Evolutionary conservation across 192 early-diverging fungal genomes (phyloP).

Genomic region (Podila horticola): DNA sequence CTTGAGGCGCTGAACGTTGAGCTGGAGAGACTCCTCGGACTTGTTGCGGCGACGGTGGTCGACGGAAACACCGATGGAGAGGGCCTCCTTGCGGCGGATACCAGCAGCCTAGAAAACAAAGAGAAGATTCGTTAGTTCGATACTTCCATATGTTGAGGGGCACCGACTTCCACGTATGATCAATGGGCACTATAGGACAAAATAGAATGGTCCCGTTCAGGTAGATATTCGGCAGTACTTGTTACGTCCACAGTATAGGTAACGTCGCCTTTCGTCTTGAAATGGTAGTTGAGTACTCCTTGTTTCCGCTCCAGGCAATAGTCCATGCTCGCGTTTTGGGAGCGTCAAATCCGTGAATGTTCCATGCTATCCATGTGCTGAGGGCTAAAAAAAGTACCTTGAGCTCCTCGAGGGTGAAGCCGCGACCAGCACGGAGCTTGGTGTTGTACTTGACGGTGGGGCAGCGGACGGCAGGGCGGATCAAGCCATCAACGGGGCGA

Average conservation of each 20-base stretch:
- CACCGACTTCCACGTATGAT: neutral
- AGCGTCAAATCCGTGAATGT: too few species aligned
- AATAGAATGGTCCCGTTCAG: too few species aligned
- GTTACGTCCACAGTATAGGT: neutral
- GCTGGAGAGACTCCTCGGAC: constrained; percentile 91
- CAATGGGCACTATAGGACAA: neutral
- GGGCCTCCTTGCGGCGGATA: constrained; percentile 92
- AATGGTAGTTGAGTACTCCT: too few species aligned
- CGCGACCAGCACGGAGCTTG: constrained; percentile 95
- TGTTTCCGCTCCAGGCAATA: too few species aligned
- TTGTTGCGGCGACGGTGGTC: constrained; percentile 97
- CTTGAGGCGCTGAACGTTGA: constrained; percentile 94
- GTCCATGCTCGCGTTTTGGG: too few species aligned
- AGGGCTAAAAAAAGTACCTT: constrained; percentile 67
- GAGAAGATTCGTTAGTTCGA: neutral
- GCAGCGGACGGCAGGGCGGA: constrained; percentile 96
- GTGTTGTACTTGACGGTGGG: constrained; percentile 98
- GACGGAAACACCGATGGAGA: constrained; percentile 94
- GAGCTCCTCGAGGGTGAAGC: constrained; percentile 98
- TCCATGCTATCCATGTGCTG: too few species aligned
- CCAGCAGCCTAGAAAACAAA: constrained; percentile 78
- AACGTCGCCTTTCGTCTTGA: neutral
- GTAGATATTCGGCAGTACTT: neutral
- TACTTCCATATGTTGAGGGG: neutral
- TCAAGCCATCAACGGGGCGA: constrained; percentile 93